Percentiles rank a stretch among this genome's conserved stretches.
Evolutionary conservation across 2,329 filamentous ascomycete genomes (phyloP).

Genomic region (Zymoseptoria ardabiliae): DNA sequence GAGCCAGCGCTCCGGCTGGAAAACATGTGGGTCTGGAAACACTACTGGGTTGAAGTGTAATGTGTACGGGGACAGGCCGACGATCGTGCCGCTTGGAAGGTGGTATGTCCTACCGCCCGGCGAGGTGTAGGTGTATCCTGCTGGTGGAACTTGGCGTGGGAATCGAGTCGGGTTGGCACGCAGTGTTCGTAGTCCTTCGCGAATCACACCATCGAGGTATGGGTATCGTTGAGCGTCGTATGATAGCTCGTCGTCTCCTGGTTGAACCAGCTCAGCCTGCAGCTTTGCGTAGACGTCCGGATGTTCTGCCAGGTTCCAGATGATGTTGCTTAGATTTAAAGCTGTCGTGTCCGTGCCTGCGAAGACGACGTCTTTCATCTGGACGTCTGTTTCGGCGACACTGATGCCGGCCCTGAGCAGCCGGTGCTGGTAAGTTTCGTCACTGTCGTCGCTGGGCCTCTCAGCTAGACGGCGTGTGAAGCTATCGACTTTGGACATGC

Average conservation of each 20-base stretch:
- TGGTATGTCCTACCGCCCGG: conserved; percentile 10
- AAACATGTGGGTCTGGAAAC: conserved; percentile 38
- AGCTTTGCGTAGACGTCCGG: conserved; percentile 35
- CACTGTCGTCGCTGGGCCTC: conserved; percentile 13
- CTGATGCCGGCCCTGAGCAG: conserved; percentile 40
- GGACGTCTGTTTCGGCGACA: conserved; percentile 39
- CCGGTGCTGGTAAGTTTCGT: conserved; percentile 43
- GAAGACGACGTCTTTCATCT: conserved; percentile 50
- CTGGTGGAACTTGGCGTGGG: conserved; percentile 40
- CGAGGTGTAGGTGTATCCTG: conserved; percentile 30
- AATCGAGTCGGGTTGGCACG: conserved; percentile 47
- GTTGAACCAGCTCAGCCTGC: conserved; percentile 29
- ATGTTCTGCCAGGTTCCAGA: conserved; percentile 39
- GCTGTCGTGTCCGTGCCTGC: conserved; percentile 49
- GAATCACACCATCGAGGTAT: conserved; percentile 44
- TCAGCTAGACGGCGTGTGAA: conserved; percentile 38
- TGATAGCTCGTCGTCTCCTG: conserved; percentile 16
- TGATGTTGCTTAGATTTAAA: conserved; percentile 45
- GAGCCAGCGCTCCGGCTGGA: conserved; percentile 45
- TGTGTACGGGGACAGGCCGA: conserved; percentile 40
- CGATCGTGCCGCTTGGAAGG: conserved; percentile 38
- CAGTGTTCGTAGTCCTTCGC: conserved; percentile 44
- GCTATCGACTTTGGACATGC: conserved; percentile 36
- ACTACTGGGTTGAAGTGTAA: conserved; percentile 41
- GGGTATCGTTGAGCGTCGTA: conserved; percentile 33